Evolutionary conservation across 441 rosid species (phyloP), one percentile per base, ranked within the genome.

Genomic region (Aleurites moluccanus): DNA sequence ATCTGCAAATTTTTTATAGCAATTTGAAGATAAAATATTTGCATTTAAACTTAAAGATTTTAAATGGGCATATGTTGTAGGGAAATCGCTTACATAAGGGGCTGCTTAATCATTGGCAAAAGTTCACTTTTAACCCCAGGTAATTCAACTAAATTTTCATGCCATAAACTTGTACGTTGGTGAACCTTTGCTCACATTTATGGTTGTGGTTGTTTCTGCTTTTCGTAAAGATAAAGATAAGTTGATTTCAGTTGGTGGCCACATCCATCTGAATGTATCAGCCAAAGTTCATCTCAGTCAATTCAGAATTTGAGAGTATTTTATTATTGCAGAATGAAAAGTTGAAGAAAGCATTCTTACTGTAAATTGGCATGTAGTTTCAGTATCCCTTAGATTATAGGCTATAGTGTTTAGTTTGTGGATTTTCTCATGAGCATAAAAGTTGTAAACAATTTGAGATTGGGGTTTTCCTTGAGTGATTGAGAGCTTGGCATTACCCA

Each of bases 91-190:
- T 93, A 73, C 89, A 92, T 77, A 92, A 91, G 82, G 92, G 91
- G 79, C 87, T 96, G 77, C 83, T 96, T 81, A 96, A 82, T 83
- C 98, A 93, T 85, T 90, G 98, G 98, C 96, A 92, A 86, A 96
- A 91, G 84, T 93, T 93, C 87, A 90, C 95, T 56, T 90, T 93
- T 86, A 96, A 93, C 86, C 98, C 98, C 77, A 96, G 98, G 98
- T 92, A 81, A 83, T 73, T 76, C 20, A 30, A 49, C 61, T 66
- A 20, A 23, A 13, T 18, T 69, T 52, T 5, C 28, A 6, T 67
- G 33, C 20, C 35, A 47, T 23, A 30, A 61, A 15, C 13, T 28
- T 27, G 38, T 47, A 49, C 38, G 10, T 62, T 62, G 49, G 23
- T 62, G 62, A 15, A 6, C 0, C 42, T 56, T 8, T 68, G 5